Evolutionary conservation across 306 rosid species (phyloP), one percentile per base, ranked within the genome.

Genomic region (Prunus armeniaca): DNA sequence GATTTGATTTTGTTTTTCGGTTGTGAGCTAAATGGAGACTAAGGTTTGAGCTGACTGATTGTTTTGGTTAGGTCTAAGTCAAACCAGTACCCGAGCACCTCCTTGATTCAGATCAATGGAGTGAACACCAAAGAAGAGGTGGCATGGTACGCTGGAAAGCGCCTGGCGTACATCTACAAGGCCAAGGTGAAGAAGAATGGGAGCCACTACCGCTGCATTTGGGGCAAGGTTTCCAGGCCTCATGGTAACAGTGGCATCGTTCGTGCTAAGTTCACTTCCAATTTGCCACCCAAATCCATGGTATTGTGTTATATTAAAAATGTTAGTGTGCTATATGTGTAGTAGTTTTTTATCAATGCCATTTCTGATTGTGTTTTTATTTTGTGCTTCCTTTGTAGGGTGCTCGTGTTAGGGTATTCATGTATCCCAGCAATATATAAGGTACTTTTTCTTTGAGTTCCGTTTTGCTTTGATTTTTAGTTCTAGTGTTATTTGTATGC

Each of bases 111-210:
- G 87, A 84, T 94, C 9, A 96, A 93, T 82, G 97, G 98, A 30
- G 98, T 93, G 78, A 91, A 91, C 84, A 87, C 98, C n/a, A 88
- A 90, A 82, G 98, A 93, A 72, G 98, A 93, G 80, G 98, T 93
- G 20, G 88, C 83, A 0, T 93, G 96, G 97, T 93, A 93, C 20
- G 83, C 85, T 3, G 98, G 98, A 8, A 93, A 93, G 88, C 68
- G 89, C 32, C 30, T 93, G 97, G 97, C 96, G 0, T 93, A 93
- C 67, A 90, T 93, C 81, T 94, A 88, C 82, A 94, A 89, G 93
- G 98, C 96, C 54, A 94, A 90, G 83, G 93, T 89, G 81, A 94
- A 94, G 97, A 88, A 82, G 73, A 82, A 90, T 25, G 96, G 96
- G 19, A 78, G 79, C 55, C 98, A 92, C 73, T 94, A 92, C 78